Evolutionary conservation across 208 protist genomes (phyloP), one percentile per base, ranked within the genome.

Genomic region (Trypanosomatidae sp.): DNA sequence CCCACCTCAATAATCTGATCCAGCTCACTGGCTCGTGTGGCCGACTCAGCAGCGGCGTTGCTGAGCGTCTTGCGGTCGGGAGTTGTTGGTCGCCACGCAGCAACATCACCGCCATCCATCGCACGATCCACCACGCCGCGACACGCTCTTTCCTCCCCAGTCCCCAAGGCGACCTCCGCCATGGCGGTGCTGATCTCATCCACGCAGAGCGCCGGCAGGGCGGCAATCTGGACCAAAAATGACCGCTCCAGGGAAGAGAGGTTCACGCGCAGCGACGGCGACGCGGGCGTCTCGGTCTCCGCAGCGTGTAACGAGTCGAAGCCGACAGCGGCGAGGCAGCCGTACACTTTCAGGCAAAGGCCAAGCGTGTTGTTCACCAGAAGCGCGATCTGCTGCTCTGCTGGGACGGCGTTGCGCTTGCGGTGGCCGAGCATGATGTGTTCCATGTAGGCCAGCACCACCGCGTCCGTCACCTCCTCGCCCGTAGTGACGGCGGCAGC

Each of bases 171-270:
- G 19, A 83, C 71, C 62, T 88, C 81, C 1, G 86, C 83, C 82
- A 96, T 93, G 1, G 91, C 84, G 5, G 83, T 69, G 80, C 84
- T 89, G 46, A 96, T 62, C 76, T 96, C 89, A 58, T 96, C 91
- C 47, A 83, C 72, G 59, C 88, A 90, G 50, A 94, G 74, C 47
- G 88, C 79, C 8, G 87, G 89, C 36, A 96, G 79, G 39, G 91
- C 83, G 17, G 89, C 89, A 9, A 91, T 73, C 52, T 84, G 73
- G 9, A 92, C 71, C 44, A 96, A 64, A 8, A 88, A 79, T 0
- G 89, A 77, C 4, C 91, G 87, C 69, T 96, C 89, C 0, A 81
- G 46, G 5, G 91, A 74, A 25, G 77, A 89, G 36, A 91, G 73
- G 46, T 81, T 47, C 17, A 85, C 55, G 39, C 58, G 73, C 41